phyloP scores from a whole-genome alignment of 257 asterid species.

The Solanum sparsipilum region DNA sequence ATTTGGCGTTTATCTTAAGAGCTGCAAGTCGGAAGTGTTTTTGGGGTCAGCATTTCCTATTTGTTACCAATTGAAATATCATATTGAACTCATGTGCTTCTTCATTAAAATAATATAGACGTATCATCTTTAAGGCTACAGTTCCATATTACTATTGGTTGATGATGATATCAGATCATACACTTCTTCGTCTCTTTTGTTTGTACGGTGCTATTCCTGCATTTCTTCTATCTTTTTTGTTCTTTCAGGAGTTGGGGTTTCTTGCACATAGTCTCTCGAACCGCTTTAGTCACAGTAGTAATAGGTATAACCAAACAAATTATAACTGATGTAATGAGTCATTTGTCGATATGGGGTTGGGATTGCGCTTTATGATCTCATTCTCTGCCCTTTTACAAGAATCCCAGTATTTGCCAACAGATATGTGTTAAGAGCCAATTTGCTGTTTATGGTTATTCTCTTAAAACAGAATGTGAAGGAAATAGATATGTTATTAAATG shows the following conservation, averaged over 20 bases:
- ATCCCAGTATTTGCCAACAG: background rate
- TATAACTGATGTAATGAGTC: background rate
- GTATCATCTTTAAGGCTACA: background rate
- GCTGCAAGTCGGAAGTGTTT: background rate
- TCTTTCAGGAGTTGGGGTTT: background rate
- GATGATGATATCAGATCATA: background rate
- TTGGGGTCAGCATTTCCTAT: background rate
- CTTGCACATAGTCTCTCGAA: background rate
- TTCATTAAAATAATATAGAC: background rate
- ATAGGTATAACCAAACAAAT: background rate
- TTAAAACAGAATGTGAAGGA: background rate
- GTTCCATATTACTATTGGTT: background rate
- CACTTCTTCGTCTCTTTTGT: background rate
- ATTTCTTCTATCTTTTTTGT: background rate
- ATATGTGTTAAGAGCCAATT: background rate
- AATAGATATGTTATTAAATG: background rate
- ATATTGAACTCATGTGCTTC: background rate
- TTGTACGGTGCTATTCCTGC: background rate
- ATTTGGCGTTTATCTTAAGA: background rate
- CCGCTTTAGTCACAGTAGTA: background rate
- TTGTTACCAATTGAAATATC: background rate
- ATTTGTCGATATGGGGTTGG: background rate
- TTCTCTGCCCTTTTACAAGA: background rate
- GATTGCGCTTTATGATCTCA: background rate
- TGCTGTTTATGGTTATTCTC: background rate